phyloP scores from a whole-genome alignment of 2,329 filamentous ascomycete species.

The Epichloe gansuensis region DNA sequence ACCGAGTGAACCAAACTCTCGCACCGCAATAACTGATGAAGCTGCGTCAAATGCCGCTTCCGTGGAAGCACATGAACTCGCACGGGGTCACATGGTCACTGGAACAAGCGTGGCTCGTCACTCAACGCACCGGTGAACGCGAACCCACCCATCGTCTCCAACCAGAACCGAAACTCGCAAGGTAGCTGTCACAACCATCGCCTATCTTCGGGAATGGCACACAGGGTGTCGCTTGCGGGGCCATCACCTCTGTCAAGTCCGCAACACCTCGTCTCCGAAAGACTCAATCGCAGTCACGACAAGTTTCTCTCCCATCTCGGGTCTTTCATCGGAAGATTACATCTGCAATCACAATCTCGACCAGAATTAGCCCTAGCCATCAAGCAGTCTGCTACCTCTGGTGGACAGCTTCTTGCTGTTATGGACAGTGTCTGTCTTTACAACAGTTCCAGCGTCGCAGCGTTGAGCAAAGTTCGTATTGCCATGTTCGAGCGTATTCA shows the following conservation, averaged over 20 bases:
- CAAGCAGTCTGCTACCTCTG: slow-evolving; percentile 71
- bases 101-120: slow-evolving; percentile 36
- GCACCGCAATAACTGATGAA: slow-evolving; percentile 18
- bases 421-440: slow-evolving; percentile 74
- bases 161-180: slow-evolving; percentile 25
- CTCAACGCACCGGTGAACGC: slow-evolving; percentile 23
- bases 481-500: slow-evolving; percentile 71
- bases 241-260: slow-evolving; percentile 50
- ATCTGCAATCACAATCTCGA: slow-evolving; percentile 84
- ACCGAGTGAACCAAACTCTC: slow-evolving; percentile 28
- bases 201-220: slow-evolving; percentile 46
- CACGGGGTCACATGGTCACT: slow-evolving; percentile 22
- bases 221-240: slow-evolving; percentile 66
- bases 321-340: slow-evolving; percentile 80
- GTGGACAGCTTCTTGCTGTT: slow-evolving; percentile 64
- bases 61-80: slow-evolving; percentile 24
- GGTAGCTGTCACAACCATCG: slow-evolving; percentile 29
- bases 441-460: slow-evolving; percentile 54
- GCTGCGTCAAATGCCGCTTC: slow-evolving; percentile 20
- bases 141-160: slow-evolving; percentile 15
- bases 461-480: slow-evolving; percentile 56
- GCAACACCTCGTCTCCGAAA: slow-evolving; percentile 71
- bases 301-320: slow-evolving; percentile 81
- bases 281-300: slow-evolving; percentile 70
- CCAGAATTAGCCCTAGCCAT: slow-evolving; percentile 73